Evolutionary conservation across 345 rosid genomes (phyloP), one percentile per base, ranked within the genome.

Genomic region (Salix viminalis): DNA sequence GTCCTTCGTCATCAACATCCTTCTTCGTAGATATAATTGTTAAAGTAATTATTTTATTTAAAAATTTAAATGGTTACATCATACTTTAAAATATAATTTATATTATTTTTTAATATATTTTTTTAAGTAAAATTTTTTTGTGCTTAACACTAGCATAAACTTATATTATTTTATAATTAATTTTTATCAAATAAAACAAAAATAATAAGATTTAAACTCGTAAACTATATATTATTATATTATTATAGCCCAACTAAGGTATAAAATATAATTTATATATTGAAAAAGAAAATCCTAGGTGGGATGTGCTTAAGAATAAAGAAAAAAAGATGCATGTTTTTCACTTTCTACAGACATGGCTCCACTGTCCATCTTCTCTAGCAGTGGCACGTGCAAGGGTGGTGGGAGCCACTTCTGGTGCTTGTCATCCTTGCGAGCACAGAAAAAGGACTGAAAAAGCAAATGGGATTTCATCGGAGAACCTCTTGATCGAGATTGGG

Each of bases 401-500:
- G 83, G 83, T 84, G 78, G 78, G n/a, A 32, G 67, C 75, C 79
- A 78, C 80, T 81, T 85, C 76, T 61, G 32, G 75, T 68, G 73
- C 79, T 76, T 67, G 69, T 48, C 83, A 79, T 85, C 65, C 78
- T 52, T 79, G 16, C 39, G 56, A 48, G 34, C 34, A 71, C 48
- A 75, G 18, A 65, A 12, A 5, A 32, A 32, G 32, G 1, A 19
- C 4, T 9, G 2, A 30, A 39, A 68, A 46, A 71, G 46, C n/a
- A 65, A 62, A 19, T 61, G 10, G 34, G 44, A 70, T 72, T 73
- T 71, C 58, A 75, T 71, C 67, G 58, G 50, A 37, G 81, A 77
- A 77, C 85, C 82, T 81, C 62, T 78, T 82, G 89, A 87, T 86
- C 75, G 86, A 79, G 89, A 89, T 84, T 75, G 83, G 83, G 85